Percentiles rank a stretch among this genome's conserved stretches.
Evolutionary conservation across 805 yeast species (phyloP).

Genomic region (Kluyveromyces wickerhamii): DNA sequence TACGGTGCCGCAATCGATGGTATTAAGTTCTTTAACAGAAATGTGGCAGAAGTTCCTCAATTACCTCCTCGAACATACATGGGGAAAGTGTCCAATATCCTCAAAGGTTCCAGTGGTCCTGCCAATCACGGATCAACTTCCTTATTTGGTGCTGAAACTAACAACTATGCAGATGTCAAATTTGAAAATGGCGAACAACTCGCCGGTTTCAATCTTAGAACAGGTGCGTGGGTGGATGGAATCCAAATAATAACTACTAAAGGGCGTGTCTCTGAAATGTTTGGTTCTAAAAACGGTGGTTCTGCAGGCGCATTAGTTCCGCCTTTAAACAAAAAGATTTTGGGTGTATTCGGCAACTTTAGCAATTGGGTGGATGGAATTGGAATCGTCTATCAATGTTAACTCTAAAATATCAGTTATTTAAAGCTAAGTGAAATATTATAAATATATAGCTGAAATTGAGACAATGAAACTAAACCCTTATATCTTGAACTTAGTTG

Average conservation of each 20-base stretch:
- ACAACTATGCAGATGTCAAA: constrained; percentile 45
- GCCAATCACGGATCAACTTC: constrained; percentile 13
- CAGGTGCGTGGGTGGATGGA: constrained; percentile 89
- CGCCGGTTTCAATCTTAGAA: constrained; percentile 51
- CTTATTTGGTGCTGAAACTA: constrained; percentile 46
- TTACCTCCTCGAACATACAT: constrained; percentile 42
- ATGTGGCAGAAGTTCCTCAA: constrained; percentile 31
- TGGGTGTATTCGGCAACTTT: constrained; percentile 66
- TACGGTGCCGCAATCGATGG: constrained; percentile 83
- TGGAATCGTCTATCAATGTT: constrained; percentile 52
- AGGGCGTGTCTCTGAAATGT: constrained; percentile 47
- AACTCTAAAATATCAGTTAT: constrained; percentile 1
- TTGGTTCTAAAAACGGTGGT: constrained; percentile 68
- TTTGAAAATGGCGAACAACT: constrained; percentile 54
- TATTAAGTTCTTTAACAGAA: constrained; percentile 39
- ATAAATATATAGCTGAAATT: background rate
- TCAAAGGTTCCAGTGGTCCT: constrained; percentile 16
- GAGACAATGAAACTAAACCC: too few species aligned
- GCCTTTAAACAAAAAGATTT: constrained; percentile 53
- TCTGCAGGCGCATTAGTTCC: constrained; percentile 48
- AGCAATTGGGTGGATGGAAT: constrained; percentile 69
- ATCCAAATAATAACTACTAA: constrained; percentile 58
- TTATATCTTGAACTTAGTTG: constrained; percentile 3
- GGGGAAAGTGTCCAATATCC: constrained; percentile 20
- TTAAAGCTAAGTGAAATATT: background rate